These are phyloP conservation scores for Pythium chondricola DNA, from an alignment of 352 stramenopile genomes.

Conservation along the genomic window DNA sequence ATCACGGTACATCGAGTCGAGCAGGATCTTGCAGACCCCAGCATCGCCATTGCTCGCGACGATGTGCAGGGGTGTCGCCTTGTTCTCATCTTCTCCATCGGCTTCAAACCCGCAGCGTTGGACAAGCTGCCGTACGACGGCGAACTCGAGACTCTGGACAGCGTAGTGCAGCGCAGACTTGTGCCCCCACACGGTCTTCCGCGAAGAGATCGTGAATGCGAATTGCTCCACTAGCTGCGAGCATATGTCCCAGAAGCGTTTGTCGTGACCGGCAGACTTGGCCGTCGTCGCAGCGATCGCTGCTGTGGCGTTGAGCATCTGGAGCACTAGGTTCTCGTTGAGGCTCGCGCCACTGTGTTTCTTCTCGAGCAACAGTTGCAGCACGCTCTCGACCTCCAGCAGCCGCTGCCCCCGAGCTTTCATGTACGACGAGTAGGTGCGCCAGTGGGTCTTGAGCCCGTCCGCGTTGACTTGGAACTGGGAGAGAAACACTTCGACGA, in stretches of 20 bases:
- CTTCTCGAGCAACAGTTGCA: slow-evolving; percentile 34
- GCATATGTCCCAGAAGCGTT: slow-evolving; percentile 42
- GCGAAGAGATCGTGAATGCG: slow-evolving; percentile 17
- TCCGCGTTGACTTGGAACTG: slow-evolving; percentile 15
- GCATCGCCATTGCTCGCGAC: slow-evolving; percentile 35
- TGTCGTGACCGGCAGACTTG: slow-evolving; percentile 20
- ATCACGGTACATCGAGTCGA: slow-evolving; percentile 15
- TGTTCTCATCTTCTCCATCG: slow-evolving; percentile 32
- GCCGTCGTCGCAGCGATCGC: slow-evolving; percentile 33
- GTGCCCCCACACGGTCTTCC: slow-evolving; percentile 33
- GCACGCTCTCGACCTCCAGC: slow-evolving; percentile 36
- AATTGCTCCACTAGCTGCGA: slow-evolving; percentile 29
- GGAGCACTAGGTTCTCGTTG: slow-evolving; percentile 38
- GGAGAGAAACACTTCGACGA: slow-evolving; percentile 30
- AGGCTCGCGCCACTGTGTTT: slow-evolving; percentile 10
- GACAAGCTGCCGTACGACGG: slow-evolving; percentile 29
- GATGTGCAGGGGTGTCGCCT: slow-evolving; percentile 43
- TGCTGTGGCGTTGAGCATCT: slow-evolving; percentile 31
- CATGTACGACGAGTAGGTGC: slow-evolving; percentile 27
- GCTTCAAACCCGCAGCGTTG: slow-evolving; percentile 35
- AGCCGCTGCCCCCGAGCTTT: slow-evolving; percentile 24
- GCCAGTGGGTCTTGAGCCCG: slow-evolving; percentile 25
- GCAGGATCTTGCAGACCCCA: slow-evolving; percentile 31
- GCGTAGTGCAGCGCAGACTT: slow-evolving; percentile 43
- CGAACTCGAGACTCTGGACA: slow-evolving; percentile 30